Evolutionary conservation across 257 asterid species (phyloP), one percentile per base, ranked within the genome.

Genomic region (Solanum appendiculatum): DNA sequence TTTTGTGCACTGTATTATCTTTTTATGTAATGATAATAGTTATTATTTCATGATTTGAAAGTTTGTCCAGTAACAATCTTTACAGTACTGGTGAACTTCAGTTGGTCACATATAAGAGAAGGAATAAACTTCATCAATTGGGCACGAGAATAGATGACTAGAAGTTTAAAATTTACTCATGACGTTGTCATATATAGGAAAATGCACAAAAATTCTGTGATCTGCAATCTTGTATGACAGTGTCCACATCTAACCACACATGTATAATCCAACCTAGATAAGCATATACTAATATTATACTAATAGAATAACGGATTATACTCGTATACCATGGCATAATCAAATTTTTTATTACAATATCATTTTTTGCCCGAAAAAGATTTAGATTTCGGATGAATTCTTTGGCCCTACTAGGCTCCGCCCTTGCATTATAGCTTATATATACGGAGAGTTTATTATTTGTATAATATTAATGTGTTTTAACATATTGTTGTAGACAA

Each of bases 201-300:
- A 72, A 44, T 80, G 85, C 42, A 18, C 66, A 29, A 11, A 29
- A 29, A 31, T 18, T 27, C 68, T 20, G 85, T 46, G 85, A 16
- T 48, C 29, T 80, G 66, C 85, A 80, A 46, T 27, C 18, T 29
- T 48, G 40, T 46, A 54, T 54, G 68, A 80, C 85, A 29, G 29
- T 80, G 36, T 40, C 58, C 56, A 40, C 83, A 75, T 39, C 83
- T 40, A n/a, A 48, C 68, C 85, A 80, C 85, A 14, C 16, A 80
- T 33, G 2, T 13, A 15, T 77, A 20, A 46, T 16, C 29, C 27
- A 48, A 27, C 29, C 10, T 16, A 80, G 20, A 48, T 29, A 29
- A 80, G 42, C 64, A 27, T 78, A 27, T 15, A 74, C 27, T 70
- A 21, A 7, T 7, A n/a, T 4, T 21, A 21, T 36, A 21, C 48